Base-by-base conservation (phyloP, 306 rosid genomes). In the Pterocarpus macrocarpus region DNA sequence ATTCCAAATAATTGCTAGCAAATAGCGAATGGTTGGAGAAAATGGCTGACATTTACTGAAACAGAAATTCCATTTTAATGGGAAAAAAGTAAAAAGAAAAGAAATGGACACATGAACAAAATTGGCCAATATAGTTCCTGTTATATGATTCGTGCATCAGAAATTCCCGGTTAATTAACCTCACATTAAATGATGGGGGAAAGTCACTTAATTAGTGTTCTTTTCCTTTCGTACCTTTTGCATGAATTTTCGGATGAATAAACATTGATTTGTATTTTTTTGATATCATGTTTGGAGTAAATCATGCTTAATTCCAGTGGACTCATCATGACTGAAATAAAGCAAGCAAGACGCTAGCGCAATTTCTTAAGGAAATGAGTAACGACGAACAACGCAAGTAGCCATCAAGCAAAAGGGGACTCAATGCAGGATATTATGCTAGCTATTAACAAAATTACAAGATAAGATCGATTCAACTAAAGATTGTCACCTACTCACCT, bases 351-450 rank as follows among this genome's bases (percentile, higher is more conserved):
- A 65, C 36, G 15, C 9, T 39, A 64, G 58, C 52, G 33, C 41
- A 64, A 57, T 61, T 58, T 76, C 52, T 9, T 39, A 49, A 7
- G 47, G 17, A 50, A 76, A 82, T 39, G 33, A 55, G 14, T 68
- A 82, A 83, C 38, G 58, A 76, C 70, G 66, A 81, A 64, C 79
- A 73, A 50, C 12, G 73, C 4, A 57, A 43, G 36, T 28, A 73
- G n/a, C 32, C 44, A 50, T 67, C 63, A 81, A 56, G 62, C 17
- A 78, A 6, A 30, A 55, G 10, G 32, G 11, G 44, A 70, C 41
- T 62, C 16, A 36, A 64, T 62, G 38, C 34, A 63, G 33, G 4
- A 71, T 8, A 57, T 50, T 30, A 36, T 47, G 57, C 61, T 55
- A 13, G 52, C 2, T 36, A 43, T 15, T 4, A 41, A 41, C 72